Percentiles rank a stretch among this genome's conserved stretches.
Evolutionary conservation across 768 basidiomycete species (phyloP).

Genomic region (Auriscalpium microsporum): DNA sequence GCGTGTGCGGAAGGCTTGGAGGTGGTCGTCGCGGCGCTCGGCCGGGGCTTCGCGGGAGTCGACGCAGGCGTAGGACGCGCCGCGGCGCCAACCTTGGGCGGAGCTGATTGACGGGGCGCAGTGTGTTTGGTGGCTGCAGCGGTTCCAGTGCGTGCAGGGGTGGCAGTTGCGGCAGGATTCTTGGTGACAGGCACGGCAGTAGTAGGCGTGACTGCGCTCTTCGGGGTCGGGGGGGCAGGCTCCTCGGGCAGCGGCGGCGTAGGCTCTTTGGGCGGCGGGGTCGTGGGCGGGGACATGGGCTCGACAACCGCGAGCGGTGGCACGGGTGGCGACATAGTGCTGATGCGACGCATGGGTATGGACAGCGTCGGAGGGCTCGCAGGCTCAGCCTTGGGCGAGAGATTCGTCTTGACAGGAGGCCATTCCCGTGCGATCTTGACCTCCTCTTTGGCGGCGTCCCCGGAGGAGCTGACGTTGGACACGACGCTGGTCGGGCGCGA

Average conservation of each 20-base stretch:
- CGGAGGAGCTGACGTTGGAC: conserved; percentile 42
- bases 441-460: conserved; percentile 61
- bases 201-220: conserved; percentile 1
- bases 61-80: not conserved
- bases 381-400: not conserved
- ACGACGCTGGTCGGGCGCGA: conserved; percentile 60
- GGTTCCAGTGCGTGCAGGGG: not conserved
- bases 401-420: conserved; percentile 37
- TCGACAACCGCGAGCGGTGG: not conserved
- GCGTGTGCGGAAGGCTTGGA: not conserved
- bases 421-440: conserved; percentile 67
- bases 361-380: conserved; percentile 1
- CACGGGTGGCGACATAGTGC: not conserved
- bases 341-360: not conserved
- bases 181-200: not conserved
- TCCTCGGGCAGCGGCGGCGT: not conserved
- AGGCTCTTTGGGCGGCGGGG: not conserved
- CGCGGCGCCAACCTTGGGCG: not conserved
- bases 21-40: not conserved
- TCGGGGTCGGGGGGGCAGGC: not conserved
- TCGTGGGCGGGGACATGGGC: not conserved
- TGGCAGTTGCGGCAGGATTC: not conserved
- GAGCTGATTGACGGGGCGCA: conserved; percentile 1
- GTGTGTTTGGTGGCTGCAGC: not conserved
- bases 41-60: conserved; percentile 1